Evolutionary conservation across 1,284 basidiomycete species (phyloP), one percentile per base, ranked within the genome.

Genomic region (Moesziomyces aphidis): DNA sequence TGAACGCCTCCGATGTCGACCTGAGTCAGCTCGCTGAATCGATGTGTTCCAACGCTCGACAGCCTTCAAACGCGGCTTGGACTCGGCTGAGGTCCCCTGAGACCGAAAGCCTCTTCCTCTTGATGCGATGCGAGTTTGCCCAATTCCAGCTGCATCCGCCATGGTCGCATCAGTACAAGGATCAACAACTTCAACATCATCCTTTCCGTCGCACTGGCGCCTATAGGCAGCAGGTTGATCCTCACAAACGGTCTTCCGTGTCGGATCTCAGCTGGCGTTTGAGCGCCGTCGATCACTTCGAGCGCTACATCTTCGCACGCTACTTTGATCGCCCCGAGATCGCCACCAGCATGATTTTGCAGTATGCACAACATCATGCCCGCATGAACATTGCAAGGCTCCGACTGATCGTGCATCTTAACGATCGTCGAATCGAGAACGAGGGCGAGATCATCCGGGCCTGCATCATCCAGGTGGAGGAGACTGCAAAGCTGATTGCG

Each of bases 401-500:
- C 36, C 59, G 59, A 3, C 39, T 62, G 9, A 48, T 55, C 15
- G 60, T 55, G 48, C 60, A 55, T 39, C 60, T 62, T 42, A 62
- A 47, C 31, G 52, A 62, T 15, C 48, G 60, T 10, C 31, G 23
- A 6, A 21, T n/a, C 23, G 60, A 62, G 42, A 45, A 55, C 24
- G 60, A 62, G 15, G 28, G n/a, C 43, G 53, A 55, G 23, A 42
- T 55, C 22, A 50, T 62, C 15, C 47, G 44, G 2, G 43, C 47
- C 19, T 64, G 61, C 22, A 34, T 22, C 4, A 21, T 49, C 2
- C 55, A 57, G 39, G 36, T 64, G 34, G 50, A 64, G 22, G 49
- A 52, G 48, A 53, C 36, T 5, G 36, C 13, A 50, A 47, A 49
- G 45, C 46, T 64, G 23, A 17, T 64, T 9, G 24, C 13, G 9